phyloP scores from a whole-genome alignment of 2,329 filamentous ascomycete species.

The Trichoderma aggressivum region DNA sequence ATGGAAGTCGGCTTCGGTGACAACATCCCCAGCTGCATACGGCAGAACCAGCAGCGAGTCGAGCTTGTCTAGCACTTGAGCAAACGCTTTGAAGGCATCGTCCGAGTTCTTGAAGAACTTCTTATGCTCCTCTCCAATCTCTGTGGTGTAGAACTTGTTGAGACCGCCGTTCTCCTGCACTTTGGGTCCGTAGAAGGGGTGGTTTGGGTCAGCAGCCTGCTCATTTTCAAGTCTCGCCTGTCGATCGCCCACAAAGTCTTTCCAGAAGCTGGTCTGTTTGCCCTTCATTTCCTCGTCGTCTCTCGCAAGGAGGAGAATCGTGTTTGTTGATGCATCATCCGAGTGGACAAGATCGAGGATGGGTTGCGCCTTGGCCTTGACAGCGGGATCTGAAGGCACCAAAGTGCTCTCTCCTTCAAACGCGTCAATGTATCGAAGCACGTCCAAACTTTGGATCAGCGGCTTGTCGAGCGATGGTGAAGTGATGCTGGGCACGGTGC shows the following conservation, averaged over 20 bases:
- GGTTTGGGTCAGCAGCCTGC: conserved; percentile 12
- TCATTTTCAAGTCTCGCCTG: conserved; percentile 21
- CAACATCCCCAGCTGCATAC: conserved; percentile 20
- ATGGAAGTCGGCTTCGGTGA: conserved; percentile 23
- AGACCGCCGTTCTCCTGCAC: conserved; percentile 19
- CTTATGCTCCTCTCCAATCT: conserved; percentile 5
- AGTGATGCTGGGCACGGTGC: conserved; percentile 22
- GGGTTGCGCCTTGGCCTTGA: conserved; percentile 8
- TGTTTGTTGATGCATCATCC: conserved; percentile 17
- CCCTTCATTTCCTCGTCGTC: conserved; percentile 2
- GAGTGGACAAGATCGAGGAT: conserved; percentile 24
- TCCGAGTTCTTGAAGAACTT: conserved; percentile 18
- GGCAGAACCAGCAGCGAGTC: conserved; percentile 21
- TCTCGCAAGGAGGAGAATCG: conserved; percentile 21
- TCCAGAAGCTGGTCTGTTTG: background rate
- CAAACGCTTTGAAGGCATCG: conserved; percentile 11
- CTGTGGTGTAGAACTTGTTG: conserved; percentile 11
- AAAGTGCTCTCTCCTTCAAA: background rate
- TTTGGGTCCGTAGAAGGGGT: conserved; percentile 24
- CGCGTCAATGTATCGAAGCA: conserved; percentile 21
- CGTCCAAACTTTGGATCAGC: conserved; percentile 19
- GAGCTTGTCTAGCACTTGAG: conserved; percentile 19
- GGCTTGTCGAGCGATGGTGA: conserved; percentile 19
- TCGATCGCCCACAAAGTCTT: conserved; percentile 18
- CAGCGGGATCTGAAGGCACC: conserved; percentile 9